Base-by-base conservation (phyloP, 2,329 filamentous ascomycete genomes). In the Fusarium tanahbumbuense region DNA sequence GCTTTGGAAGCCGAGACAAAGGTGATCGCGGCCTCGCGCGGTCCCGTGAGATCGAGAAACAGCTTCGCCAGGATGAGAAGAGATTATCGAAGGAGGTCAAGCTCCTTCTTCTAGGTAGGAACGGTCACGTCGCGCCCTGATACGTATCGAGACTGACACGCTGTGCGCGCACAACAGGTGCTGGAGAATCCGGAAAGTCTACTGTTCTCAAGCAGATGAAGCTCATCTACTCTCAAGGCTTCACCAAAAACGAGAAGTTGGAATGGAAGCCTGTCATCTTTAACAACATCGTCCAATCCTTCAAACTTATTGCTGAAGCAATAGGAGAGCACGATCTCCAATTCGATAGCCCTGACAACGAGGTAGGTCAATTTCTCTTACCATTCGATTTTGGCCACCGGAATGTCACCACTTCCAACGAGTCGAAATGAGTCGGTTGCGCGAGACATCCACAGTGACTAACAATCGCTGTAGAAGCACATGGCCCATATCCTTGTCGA, bases 151-250 rank as follows among this genome's bases (percentile, higher is more conserved):
- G 34, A 54, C 71, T 74, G 47, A 74, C 64, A 52, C 27, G 41
- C 56, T 37, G 32, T 64, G 48, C 50, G 60, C 60, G 32, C 53
- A 40, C 41, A 54, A 70, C 74, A 98, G 94, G 95, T 80, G 95
- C 95, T 76, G 95, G 95, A 78, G 95, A 98, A 92, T 82, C 81
- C 47, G 81, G 95, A 72, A 98, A 98, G 83, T 98, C 95, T 11
- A 98, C 95, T 3, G 94, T 98, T 64, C 88, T 98, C 72, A 98
- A 98, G 84, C 95, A 98, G 85, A 98, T 99, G 96, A 95, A 95
- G 80, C 90, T 99, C 81, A 98, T 99, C 75, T 96, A 98, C 80
- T 90, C 93, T 16, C 91, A 94, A 80, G 95, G 96, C 53, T 98
- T 98, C 83, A 93, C 90, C 77, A 92, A 93, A 76, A 90, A 89